Base-by-base conservation (phyloP, 2,329 filamentous ascomycete species). In the Colletotrichum kahawae region DNA sequence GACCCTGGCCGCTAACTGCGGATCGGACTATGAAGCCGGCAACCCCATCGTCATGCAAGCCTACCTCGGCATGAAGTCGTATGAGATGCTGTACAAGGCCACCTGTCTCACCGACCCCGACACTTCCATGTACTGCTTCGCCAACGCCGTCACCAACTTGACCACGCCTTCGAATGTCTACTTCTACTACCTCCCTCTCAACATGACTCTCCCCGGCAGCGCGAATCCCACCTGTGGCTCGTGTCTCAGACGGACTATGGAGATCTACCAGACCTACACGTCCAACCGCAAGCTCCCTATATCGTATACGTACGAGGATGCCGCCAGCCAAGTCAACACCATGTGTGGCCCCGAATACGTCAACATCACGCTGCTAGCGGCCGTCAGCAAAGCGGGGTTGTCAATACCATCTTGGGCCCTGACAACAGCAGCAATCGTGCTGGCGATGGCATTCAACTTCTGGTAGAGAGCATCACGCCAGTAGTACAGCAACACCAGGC, bases 161-260 rank as follows among this genome's bases (percentile, higher is more conserved):
- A 90, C 91, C 27, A 93, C 91, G 10, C 88, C 94, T 0, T 91
- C 92, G 36, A 93, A 97, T 82, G 90, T 92, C 38, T 96, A 96
- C 81, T 89, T 97, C 43, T 99, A 98, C 85, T 96, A 94, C 80
- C 87, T 98, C 4, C 95, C 96, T 0, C 89, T 98, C 70, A 97
- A 97, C 74, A 89, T 92, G 54, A 84, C 88, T 1, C 86, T 98
- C 14, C 94, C 95, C 0, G 88, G 87, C 16, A 90, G 90, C 27
- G 91, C 92, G 31, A 87, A 88, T n/a, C 95, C 95, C 1, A 91
- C 90, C 1, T 99, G 97, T 86, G 93, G 91, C 79, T 85, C 86
- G 54, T 98, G 97, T 82, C 88, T 97, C 57, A 88, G 93, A 80
- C 88, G 94, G 76, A 96, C 94, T 6, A 98, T 98, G 95, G 88